A percentile compares a stretch with the other conserved stretches of the same genome.
These are phyloP conservation scores for Metarhizium guizhouense DNA, from an alignment of 2,329 filamentous ascomycete species.

Conservation along the genomic window DNA sequence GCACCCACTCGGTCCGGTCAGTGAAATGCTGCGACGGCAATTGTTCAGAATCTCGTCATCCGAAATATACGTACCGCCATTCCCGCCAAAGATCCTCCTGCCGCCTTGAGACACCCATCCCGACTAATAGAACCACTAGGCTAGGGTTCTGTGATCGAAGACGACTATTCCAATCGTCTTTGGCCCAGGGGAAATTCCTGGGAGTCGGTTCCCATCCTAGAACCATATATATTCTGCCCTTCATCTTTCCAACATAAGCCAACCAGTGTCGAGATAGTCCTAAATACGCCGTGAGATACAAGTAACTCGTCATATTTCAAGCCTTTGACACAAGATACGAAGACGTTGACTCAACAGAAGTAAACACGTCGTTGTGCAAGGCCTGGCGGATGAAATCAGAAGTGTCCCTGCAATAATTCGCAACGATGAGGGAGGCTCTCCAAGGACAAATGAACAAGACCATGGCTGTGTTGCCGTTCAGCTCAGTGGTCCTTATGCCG, in stretches of 20 bases:
- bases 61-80: background rate
- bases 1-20: background rate
- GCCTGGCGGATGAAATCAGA: background rate
- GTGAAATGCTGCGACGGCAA: background rate
- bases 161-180: background rate
- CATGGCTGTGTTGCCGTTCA: background rate
- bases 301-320: background rate
- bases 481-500: background rate
- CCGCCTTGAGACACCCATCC: background rate
- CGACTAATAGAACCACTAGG: background rate
- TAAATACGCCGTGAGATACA: background rate
- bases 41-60: background rate
- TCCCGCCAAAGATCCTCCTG: background rate
- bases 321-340: background rate
- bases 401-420: background rate
- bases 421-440: constrained; percentile 2
- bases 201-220: background rate
- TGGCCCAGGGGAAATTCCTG: background rate
- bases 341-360: background rate
- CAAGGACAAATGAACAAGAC: background rate
- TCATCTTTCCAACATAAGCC: background rate
- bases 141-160: background rate
- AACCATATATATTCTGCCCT: background rate
- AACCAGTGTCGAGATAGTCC: background rate
- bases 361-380: background rate